Conservation (phyloP, 768 basidiomycete species). For the Suillus decipiens region DNA sequence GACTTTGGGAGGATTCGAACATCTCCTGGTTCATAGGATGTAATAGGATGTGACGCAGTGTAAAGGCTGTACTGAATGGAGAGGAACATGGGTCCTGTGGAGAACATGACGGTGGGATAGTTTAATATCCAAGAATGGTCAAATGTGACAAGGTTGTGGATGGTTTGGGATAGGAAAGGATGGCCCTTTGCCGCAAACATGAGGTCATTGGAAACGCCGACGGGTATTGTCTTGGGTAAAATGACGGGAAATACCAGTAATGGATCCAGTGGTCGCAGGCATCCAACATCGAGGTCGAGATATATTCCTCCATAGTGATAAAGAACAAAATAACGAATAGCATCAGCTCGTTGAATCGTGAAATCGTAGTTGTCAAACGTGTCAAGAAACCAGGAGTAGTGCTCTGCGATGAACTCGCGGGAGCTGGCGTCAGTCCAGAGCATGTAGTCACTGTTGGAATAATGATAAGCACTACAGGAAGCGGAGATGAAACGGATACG, state of each 20-base stretch:
- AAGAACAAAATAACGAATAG: constrained; percentile 96
- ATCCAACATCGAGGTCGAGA: constrained; percentile 96
- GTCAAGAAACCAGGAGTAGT: constrained; percentile 92
- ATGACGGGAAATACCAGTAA: constrained; percentile 85
- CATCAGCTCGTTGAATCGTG: constrained; percentile 93
- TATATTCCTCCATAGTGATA: constrained; percentile 95
- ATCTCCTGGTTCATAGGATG: constrained; percentile 55
- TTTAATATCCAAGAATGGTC: constrained; percentile 95
- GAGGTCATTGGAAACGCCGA: constrained; percentile 97
- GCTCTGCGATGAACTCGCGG: constrained; percentile 82
- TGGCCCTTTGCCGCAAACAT: constrained; percentile 87
- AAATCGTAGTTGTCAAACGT: constrained; percentile 93
- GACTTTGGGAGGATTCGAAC: constrained; percentile 93
- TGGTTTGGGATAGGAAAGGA: constrained; percentile 90
- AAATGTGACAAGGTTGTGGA: constrained; percentile 88
- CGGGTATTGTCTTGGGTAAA: constrained; percentile 93
- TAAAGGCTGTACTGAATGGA: constrained; percentile 93
- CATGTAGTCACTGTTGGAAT: constrained; percentile 77
- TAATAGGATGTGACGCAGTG: constrained; percentile 63
- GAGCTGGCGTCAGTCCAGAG: constrained; percentile 95
- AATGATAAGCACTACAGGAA: constrained; percentile 17
- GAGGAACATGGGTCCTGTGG: constrained; percentile 98
- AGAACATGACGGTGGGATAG: constrained; percentile 99
- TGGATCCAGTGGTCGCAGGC: constrained; percentile 81
- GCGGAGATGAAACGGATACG: constrained; percentile 37